Percentiles rank a stretch among this genome's conserved stretches.
These are phyloP conservation scores for Chaetomiaceae sp. DNA, from an alignment of 2,329 filamentous ascomycete species.

Conservation along the genomic window DNA sequence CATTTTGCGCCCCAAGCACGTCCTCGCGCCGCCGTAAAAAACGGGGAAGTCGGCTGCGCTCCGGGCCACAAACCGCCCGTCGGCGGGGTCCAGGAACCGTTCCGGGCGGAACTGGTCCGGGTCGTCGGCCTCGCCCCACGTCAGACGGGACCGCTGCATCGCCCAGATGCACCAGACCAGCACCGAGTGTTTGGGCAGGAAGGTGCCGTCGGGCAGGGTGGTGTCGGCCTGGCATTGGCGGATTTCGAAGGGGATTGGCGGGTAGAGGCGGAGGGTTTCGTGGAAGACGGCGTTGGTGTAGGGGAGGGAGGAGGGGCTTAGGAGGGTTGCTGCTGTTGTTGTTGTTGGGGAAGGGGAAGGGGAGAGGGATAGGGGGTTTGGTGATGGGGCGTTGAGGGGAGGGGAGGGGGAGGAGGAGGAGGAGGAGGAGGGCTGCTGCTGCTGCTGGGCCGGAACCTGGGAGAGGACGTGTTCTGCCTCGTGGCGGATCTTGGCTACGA, in stretches of 20 bases:
- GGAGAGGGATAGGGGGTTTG: no score
- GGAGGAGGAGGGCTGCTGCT: no score
- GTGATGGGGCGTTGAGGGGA: no score
- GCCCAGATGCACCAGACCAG: conserved; percentile 63
- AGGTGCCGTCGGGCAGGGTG: conserved; percentile 57
- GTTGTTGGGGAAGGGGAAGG: not conserved
- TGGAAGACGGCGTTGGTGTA: conserved; percentile 60
- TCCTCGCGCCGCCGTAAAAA: conserved; percentile 60
- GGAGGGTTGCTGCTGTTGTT: conserved; percentile 27
- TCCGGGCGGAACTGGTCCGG: conserved; percentile 53
- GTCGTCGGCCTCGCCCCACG: conserved; percentile 56
- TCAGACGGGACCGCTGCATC: conserved; percentile 53
- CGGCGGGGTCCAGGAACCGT: no score
- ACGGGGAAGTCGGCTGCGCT: conserved; percentile 57
- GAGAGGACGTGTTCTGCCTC: conserved; percentile 36
- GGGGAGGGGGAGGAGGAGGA: no score
- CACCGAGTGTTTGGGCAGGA: conserved; percentile 49
- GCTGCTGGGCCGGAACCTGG: no score
- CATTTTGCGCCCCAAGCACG: conserved; percentile 61
- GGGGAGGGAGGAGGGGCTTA: conserved; percentile 44
- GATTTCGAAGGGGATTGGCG: conserved; percentile 63
- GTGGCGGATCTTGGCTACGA: conserved; percentile 38
- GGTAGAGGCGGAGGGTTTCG: conserved; percentile 58
- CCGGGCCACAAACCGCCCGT: conserved; percentile 34
- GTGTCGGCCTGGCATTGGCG: conserved; percentile 52